phyloP scores from a whole-genome alignment of 371 early-diverging fungal species.

The Coemansia sp. region DNA sequence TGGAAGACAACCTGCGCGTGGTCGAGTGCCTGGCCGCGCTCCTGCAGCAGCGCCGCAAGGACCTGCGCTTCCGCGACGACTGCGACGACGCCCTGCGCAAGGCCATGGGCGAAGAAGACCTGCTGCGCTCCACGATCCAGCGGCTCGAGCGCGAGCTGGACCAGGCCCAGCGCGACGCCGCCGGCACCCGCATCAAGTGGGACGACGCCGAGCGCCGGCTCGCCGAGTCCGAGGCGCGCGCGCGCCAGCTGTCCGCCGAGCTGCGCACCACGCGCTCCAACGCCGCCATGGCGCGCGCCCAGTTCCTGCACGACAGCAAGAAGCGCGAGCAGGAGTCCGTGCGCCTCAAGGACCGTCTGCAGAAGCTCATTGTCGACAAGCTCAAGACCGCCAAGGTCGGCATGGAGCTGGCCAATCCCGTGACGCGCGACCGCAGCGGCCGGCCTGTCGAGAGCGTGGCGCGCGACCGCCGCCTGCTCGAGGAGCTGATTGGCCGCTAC shows the following conservation, averaged over 20 bases:
- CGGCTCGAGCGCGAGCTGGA: conserved; percentile 43
- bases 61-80: conserved; percentile 31
- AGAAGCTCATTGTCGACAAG: conserved; percentile 53
- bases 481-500: conserved; percentile 46
- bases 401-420: conserved; percentile 46
- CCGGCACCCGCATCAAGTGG: conserved; percentile 22
- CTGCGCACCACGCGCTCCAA: conserved; percentile 34
- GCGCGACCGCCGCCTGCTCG: conserved; percentile 24
- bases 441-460: conserved; percentile 15
- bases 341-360: conserved; percentile 54
- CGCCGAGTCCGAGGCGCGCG: conserved; percentile 14
- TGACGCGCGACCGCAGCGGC: conserved; percentile 29
- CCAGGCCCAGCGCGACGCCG: conserved; percentile 35
- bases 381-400: conserved; percentile 43
- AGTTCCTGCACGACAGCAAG: conserved; percentile 53
- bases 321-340: conserved; percentile 52
- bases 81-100: conserved; percentile 38
- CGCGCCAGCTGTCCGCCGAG: conserved; percentile 27
- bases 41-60: conserved; percentile 28
- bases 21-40: conserved; percentile 47
- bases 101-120: conserved; percentile 47
- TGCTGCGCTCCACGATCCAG: conserved; percentile 22
- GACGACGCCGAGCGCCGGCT: conserved; percentile 27
- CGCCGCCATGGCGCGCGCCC: conserved; percentile 32
- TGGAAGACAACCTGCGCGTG: conserved; percentile 51